phyloP scores from a whole-genome alignment of 169 alveolate species.

The Plasmodium vivax region DNA sequence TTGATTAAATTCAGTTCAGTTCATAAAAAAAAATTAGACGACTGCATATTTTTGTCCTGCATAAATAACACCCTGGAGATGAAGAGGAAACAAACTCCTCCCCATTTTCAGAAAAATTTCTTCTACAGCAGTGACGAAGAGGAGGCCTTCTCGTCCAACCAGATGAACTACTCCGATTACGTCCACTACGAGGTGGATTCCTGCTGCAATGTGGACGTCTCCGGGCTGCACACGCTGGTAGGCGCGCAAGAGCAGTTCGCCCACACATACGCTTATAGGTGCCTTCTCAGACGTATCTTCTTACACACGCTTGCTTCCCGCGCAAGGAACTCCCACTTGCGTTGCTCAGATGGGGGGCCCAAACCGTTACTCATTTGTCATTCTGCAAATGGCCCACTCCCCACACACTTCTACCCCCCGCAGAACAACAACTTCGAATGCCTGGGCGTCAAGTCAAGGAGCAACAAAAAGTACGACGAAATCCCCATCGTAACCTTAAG shows the following conservation, averaged over 20 bases:
- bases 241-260: background rate
- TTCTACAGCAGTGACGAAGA: conserved; percentile 68
- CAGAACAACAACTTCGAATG: conserved; percentile 70
- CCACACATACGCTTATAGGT: background rate
- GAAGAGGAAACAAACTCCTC: conserved; percentile 1
- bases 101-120: conserved; percentile 38
- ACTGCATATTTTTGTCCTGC: conserved; percentile 28
- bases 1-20: conserved; percentile 40
- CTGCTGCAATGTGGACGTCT: conserved; percentile 1
- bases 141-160: background rate
- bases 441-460: conserved; percentile 42
- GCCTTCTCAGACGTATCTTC: background rate
- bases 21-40: conserved; percentile 44
- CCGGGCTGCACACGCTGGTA: conserved; percentile 45
- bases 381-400: background rate
- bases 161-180: conserved; percentile 34
- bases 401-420: background rate
- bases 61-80: conserved; percentile 8
- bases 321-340: background rate
- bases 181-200: conserved; percentile 31
- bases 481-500: conserved; percentile 42
- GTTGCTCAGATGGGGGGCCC: background rate
- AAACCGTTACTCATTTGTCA: background rate
- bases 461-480: conserved; percentile 57
- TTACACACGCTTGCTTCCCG: background rate